Conservation (phyloP, 768 basidiomycete genomes). For the Trametes punicea region DNA sequence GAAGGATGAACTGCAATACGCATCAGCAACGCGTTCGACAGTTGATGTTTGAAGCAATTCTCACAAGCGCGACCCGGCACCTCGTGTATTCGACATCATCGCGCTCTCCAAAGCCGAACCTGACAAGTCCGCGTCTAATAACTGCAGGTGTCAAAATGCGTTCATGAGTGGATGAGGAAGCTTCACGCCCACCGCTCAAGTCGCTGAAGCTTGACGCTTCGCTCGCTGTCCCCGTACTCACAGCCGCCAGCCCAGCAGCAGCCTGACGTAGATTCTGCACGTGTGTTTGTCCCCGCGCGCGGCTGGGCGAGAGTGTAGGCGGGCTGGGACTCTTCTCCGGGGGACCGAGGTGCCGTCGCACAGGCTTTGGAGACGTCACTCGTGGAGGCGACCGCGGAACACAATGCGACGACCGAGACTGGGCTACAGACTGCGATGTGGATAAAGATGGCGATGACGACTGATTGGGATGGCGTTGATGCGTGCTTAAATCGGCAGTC, state of each 20-base stretch:
- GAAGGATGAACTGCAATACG: slow-evolving; percentile 22
- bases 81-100: slow-evolving; percentile 68
- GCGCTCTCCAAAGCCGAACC: slow-evolving; percentile 81
- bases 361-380: slow-evolving; percentile 13
- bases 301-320: slow-evolving; percentile 53
- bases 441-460: slow-evolving; percentile 1
- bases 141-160: background rate
- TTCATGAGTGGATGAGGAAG: background rate
- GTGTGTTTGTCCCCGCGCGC: slow-evolving; percentile 43
- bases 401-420: slow-evolving; percentile 8
- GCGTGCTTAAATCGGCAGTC: background rate
- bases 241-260: slow-evolving; percentile 39
- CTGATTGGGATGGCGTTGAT: slow-evolving; percentile 1
- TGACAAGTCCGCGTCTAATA: slow-evolving; percentile 67
- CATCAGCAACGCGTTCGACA: background rate
- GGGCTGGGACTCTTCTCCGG: slow-evolving; percentile 60
- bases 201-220: slow-evolving; percentile 85
- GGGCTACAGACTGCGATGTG: slow-evolving; percentile 4
- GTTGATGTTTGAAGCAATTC: slow-evolving; percentile 29
- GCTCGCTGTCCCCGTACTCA: slow-evolving; percentile 62
- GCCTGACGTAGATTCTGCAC: slow-evolving; percentile 4
- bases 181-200: slow-evolving; percentile 60
- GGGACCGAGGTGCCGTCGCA: slow-evolving; percentile 35
- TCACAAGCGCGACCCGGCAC: slow-evolving; percentile 66
- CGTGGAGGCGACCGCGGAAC: slow-evolving; percentile 14